phyloP scores from a whole-genome alignment of 768 basidiomycete genomes.

The Terana coerulea region DNA sequence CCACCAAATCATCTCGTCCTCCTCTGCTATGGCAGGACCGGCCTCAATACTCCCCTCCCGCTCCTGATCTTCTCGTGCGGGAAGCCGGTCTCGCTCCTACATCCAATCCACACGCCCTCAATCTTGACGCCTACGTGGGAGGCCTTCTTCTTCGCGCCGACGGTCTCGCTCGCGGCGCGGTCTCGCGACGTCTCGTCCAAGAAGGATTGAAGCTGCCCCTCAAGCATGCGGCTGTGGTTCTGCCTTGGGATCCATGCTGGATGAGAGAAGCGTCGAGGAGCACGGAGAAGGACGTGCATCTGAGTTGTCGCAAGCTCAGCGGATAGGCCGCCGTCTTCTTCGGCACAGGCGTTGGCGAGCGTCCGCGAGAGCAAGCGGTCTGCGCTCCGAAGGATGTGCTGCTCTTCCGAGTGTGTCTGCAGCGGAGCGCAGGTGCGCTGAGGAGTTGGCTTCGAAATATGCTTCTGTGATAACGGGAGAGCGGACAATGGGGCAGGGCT shows the following conservation, averaged over 20 bases:
- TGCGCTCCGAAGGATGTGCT: slow-evolving; percentile 23
- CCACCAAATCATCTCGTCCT: slow-evolving; percentile 52
- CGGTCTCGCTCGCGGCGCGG: slow-evolving; percentile 20
- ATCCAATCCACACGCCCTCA: slow-evolving; percentile 42
- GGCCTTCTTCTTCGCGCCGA: slow-evolving; percentile 28
- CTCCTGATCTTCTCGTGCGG: neutral
- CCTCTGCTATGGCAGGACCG: slow-evolving; percentile 28
- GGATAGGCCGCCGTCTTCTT: slow-evolving; percentile 39
- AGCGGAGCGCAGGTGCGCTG: too few relatives aligned
- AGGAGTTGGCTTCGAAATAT: too few relatives aligned
- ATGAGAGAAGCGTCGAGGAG: slow-evolving; percentile 44
- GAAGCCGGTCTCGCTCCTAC: slow-evolving; percentile 18
- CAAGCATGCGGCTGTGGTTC: slow-evolving; percentile 34
- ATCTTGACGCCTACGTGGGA: slow-evolving; percentile 21
- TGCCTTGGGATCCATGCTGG: slow-evolving; percentile 46
- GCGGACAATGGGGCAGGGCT: too few relatives aligned
- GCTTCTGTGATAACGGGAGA: too few relatives aligned
- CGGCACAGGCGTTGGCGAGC: slow-evolving; percentile 40
- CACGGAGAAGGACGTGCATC: slow-evolving; percentile 43
- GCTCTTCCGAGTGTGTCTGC: slow-evolving; percentile 30
- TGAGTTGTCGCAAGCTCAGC: slow-evolving; percentile 45
- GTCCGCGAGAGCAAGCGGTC: slow-evolving; percentile 39
- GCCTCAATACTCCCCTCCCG: neutral
- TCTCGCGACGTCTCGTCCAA: slow-evolving; percentile 23
- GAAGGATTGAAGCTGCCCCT: slow-evolving; percentile 33